Percentiles rank a stretch among this genome's conserved stretches.
Conservation (phyloP, 2,329 filamentous ascomycete species). For the Remersonia thermophila region DNA sequence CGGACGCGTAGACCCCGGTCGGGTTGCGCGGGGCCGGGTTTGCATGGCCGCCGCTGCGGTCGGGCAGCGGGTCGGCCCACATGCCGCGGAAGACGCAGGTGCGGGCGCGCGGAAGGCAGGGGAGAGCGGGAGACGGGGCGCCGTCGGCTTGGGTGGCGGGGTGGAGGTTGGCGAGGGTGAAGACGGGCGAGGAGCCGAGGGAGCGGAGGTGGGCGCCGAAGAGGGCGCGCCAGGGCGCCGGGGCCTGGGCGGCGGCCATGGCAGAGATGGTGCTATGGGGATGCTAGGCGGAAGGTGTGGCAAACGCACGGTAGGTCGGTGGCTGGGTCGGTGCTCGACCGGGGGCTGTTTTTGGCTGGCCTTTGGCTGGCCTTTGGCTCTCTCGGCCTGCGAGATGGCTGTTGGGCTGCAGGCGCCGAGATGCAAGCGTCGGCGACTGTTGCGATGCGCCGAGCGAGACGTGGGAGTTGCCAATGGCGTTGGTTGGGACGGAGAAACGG, state of each 20-base stretch:
- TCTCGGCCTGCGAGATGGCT: too few species aligned
- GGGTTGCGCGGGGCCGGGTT: slow-evolving; percentile 65
- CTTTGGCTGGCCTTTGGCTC: too few species aligned
- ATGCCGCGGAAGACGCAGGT: slow-evolving; percentile 80
- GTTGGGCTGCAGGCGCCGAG: too few species aligned
- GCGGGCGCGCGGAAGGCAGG: slow-evolving; percentile 48
- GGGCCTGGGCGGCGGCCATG: slow-evolving; percentile 5
- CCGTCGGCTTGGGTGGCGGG: slow-evolving; percentile 15
- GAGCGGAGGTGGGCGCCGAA: slow-evolving; percentile 39
- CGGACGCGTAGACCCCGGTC: slow-evolving; percentile 49
- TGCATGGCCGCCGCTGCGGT: slow-evolving; percentile 36
- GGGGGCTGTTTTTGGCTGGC: too few species aligned
- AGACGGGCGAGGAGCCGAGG: slow-evolving; percentile 35
- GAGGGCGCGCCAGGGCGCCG: slow-evolving; percentile 41
- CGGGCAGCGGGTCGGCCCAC: slow-evolving; percentile 60
- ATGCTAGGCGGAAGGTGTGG: background rate
- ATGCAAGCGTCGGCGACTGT: too few species aligned
- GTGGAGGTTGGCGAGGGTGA: slow-evolving; percentile 40
- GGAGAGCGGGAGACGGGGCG: slow-evolving; percentile 17
- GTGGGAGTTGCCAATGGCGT: too few species aligned
- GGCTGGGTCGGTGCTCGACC: too few species aligned
- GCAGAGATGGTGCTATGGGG: slow-evolving; percentile 1
- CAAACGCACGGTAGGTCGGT: too few species aligned
- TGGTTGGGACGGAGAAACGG: too few species aligned
- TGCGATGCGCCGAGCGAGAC: too few species aligned